Base-by-base conservation (phyloP, 345 rosid species). In the Erysimum cheiranthoides region DNA sequence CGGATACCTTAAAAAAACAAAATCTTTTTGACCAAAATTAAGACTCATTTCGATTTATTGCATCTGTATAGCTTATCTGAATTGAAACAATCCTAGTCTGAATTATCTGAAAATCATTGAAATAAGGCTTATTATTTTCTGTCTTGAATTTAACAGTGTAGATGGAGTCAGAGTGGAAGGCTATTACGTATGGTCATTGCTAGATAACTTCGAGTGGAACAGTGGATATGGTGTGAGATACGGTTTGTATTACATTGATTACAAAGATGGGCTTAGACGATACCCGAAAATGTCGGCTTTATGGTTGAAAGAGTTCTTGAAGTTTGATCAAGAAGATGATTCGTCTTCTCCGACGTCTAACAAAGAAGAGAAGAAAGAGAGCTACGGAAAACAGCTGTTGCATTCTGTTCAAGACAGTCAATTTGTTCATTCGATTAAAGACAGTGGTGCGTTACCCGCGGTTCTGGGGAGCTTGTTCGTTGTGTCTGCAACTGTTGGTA, bases 121-220 rank as follows among this genome's bases (percentile, higher is more conserved):
- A 49, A 8, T 13, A 43, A 18, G 1, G 18, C 10, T 34, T 16
- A 58, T 17, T 49, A 18, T 53, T 28, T 49, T 38, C 17, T 32
- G 21, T 39, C 14, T 64, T 70, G 49, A 60, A 28, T 39, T 35
- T 60, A 61, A 68, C 75, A 79, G 79, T 6, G 79, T 83, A 80
- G 86, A 82, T 8, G 89, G 89, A 61, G 86, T 74, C 1, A 71
- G 85, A n/a, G 87, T 89, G 42, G 84, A 75, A 71, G 87, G 86
- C 21, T 91, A 89, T 60, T 84, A 68, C 6, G 73, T 66, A 42
- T 90, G 93, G 96, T 77, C 88, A 17, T 83, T 90, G 54, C 36
- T 86, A 5, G 92, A 87, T 66, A 82, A 89, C 73, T 89, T 87
- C 2, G 90, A 86, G 51, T 89, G 93, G 93, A 46, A 45, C 60